Conservation (phyloP, 2,329 filamentous ascomycete genomes). For the Botrytis pseudocinerea region DNA sequence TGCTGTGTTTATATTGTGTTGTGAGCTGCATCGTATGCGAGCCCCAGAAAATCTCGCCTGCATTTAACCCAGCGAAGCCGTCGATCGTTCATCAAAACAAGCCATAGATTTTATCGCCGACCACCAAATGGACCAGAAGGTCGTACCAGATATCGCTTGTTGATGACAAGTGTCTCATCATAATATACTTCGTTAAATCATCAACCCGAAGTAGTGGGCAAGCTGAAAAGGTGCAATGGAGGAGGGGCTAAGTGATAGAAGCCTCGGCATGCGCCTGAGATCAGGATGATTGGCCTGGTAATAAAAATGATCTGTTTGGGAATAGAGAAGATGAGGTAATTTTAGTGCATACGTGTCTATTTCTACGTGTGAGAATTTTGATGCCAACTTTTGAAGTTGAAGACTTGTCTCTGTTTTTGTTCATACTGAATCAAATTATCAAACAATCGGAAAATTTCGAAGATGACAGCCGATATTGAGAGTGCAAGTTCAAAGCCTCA, state of each 20-base stretch:
- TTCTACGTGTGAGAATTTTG: not conserved
- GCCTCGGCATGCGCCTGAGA: not conserved
- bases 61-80: not conserved
- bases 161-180: not conserved
- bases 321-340: conserved; percentile 13
- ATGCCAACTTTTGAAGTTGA: conserved; percentile 3
- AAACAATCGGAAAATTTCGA: conserved; percentile 4
- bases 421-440: not conserved
- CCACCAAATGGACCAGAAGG: not conserved
- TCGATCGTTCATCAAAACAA: conserved; percentile 1
- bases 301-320: not conserved
- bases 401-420: not conserved
- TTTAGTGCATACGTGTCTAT: conserved; percentile 5
- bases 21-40: not conserved
- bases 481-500: conserved; percentile 5
- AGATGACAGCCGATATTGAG: conserved; percentile 18
- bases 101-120: conserved; percentile 10
- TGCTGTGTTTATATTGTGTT: not conserved
- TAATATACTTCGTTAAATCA: conserved; percentile 12
- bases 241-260: not conserved
- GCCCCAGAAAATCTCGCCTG: not conserved
- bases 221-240: conserved; percentile 13
- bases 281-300: conserved; percentile 5
- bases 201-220: conserved; percentile 1
- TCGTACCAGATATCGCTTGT: conserved; percentile 1